Base-by-base conservation (phyloP, 768 basidiomycete genomes). In the Rhodotorula diobovata region DNA sequence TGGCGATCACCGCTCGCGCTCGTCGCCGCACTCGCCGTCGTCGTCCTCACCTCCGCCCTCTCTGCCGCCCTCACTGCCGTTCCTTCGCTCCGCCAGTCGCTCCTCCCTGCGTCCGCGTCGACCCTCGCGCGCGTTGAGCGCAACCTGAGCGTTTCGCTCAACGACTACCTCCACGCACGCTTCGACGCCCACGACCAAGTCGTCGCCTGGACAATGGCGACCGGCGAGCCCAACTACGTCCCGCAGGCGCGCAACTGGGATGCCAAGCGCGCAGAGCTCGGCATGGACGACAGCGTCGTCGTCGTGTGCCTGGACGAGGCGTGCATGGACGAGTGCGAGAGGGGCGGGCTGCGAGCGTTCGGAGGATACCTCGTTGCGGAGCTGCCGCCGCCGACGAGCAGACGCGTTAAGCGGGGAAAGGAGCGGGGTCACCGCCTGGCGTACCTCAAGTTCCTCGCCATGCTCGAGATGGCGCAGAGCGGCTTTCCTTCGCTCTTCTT, bases 211-310 rank as follows among this genome's bases (percentile, higher is more conserved):
- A 63, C 61, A 6, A 50, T 63, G 48, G 61, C 61, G 48, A 59
- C 58, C 9, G 39, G 41, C 16, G 35, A 9, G 37, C n/a, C 32
- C 23, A 11, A 23, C 48, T 63, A 63, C 37, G 50, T 63, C 14
- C 61, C 61, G n/a, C 48, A 34, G 25, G 61, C 61, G 35, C 61
- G 48, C 34, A 63, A 63, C 61, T 63, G 61, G 61, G 50, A 63
- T 20, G 34, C 34, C 48, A 50, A 50, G 51, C 61, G 61, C 16
- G 50, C 50, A 21, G 61, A 63, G 35, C 61, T 63, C 10, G 61
- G 48, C 3, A 63, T 63, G 61, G 23, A 35, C 43, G 61, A 63
- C n/a, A 53, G 11, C 7, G 61, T 63, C 35, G 61, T 63, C 48
- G 61, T 63, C 25, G 15, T 63, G 8, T 63, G 61, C 35, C 37